Conservation (phyloP, 768 basidiomycete species). For the Termitomyces heimii region DNA sequence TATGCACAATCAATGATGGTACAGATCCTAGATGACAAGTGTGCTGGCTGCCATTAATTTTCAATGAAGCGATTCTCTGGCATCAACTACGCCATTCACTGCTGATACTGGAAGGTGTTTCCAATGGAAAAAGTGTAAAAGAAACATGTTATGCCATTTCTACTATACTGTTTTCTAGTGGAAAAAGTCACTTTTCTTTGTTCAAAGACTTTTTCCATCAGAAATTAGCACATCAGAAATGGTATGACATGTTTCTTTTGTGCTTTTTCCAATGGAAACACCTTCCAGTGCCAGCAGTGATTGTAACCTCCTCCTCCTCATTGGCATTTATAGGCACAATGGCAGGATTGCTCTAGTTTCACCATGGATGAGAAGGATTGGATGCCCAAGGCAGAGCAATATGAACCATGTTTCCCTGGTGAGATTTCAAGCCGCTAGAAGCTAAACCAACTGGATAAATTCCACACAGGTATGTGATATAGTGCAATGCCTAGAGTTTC, state of each 20-base stretch:
- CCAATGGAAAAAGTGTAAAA: too few species aligned
- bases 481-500: conserved; percentile 23
- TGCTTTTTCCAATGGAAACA: too few species aligned
- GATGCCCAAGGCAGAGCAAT: not conserved
- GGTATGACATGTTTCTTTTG: too few species aligned
- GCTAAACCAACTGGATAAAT: not conserved
- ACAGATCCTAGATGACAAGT: not conserved
- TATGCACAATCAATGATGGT: not conserved
- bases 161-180: too few species aligned
- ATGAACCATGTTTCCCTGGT: not conserved
- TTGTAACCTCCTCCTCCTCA: conserved; percentile 2
- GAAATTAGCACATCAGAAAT: too few species aligned
- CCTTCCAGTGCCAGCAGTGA: too few species aligned
- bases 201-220: too few species aligned
- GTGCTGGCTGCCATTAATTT: not conserved
- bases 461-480: conserved; percentile 21
- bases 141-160: too few species aligned
- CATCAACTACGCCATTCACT: not conserved
- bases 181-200: too few species aligned
- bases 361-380: not conserved
- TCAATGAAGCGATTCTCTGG: not conserved
- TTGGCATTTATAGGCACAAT: not conserved
- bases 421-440: not conserved
- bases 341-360: not conserved
- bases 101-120: too few species aligned